phyloP scores from a whole-genome alignment of 495 filamentous ascomycete species.

The Penicilliopsis zonata region DNA sequence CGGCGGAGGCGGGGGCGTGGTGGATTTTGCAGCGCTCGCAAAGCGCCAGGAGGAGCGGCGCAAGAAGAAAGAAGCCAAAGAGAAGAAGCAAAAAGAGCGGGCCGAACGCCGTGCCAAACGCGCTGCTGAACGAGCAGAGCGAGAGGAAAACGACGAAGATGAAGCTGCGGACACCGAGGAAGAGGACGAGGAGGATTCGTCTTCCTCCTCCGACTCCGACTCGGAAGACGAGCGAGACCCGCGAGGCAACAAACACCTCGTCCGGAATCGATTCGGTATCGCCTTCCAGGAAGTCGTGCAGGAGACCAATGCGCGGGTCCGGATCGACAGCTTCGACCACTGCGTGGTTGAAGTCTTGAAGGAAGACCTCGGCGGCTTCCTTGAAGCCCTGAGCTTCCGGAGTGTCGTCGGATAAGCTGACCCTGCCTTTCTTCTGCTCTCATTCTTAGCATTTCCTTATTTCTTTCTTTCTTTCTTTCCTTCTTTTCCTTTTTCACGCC shows the following conservation, averaged over 20 bases:
- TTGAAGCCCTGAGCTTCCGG: slow-evolving; percentile 86
- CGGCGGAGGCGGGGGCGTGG: slow-evolving; percentile 54
- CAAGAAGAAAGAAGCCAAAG: slow-evolving; percentile 45
- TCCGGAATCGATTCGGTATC: slow-evolving; percentile 79
- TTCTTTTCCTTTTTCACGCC: slow-evolving; percentile 1
- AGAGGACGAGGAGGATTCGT: slow-evolving; percentile 33
- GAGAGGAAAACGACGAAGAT: slow-evolving; percentile 43
- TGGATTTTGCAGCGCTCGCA: slow-evolving; percentile 50
- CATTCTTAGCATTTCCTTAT: not conserved
- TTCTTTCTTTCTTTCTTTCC: slow-evolving; percentile 1
- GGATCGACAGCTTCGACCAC: slow-evolving; percentile 95
- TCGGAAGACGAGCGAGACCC: slow-evolving; percentile 50
- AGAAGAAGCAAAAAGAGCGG: slow-evolving; percentile 48
- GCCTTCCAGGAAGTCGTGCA: slow-evolving; percentile 93
- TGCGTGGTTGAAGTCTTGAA: slow-evolving; percentile 94
- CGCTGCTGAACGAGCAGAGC: slow-evolving; percentile 30
- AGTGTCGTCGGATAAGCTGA: slow-evolving; percentile 64
- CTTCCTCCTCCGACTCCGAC: slow-evolving; percentile 39
- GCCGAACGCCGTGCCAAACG: slow-evolving; percentile 43
- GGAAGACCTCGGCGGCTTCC: slow-evolving; percentile 83
- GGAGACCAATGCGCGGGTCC: slow-evolving; percentile 78
- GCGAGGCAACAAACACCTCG: slow-evolving; percentile 45
- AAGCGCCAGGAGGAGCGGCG: slow-evolving; percentile 52
- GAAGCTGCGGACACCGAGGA: slow-evolving; percentile 47
- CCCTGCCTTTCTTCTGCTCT: not conserved